Evolutionary conservation across 2,329 filamentous ascomycete species (phyloP).

Genomic region (Fusarium sp.): DNA sequence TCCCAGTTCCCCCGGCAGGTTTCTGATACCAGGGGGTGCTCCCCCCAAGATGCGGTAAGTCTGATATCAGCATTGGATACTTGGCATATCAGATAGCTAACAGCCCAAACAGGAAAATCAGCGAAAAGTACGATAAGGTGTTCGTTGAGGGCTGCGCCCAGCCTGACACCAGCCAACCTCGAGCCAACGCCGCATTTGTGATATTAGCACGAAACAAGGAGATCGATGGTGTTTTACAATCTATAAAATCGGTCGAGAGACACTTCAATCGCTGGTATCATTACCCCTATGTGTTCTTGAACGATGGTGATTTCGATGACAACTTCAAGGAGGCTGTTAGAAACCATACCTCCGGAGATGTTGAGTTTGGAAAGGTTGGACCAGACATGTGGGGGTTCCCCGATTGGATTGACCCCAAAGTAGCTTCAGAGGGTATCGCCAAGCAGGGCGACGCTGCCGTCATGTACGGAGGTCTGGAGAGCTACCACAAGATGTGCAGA

Average conservation of each 20-base stretch:
- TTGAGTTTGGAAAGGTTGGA: slow-evolving; percentile 95
- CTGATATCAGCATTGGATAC: neutral
- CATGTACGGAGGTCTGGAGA: slow-evolving; percentile 99
- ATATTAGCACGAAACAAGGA: slow-evolving; percentile 97
- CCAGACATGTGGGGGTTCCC: slow-evolving; percentile 95
- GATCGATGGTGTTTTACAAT: slow-evolving; percentile 93
- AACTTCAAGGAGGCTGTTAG: slow-evolving; percentile 87
- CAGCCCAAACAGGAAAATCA: slow-evolving; percentile 79
- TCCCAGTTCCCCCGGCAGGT: slow-evolving; percentile 81
- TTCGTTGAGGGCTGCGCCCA: slow-evolving; percentile 91
- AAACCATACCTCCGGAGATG: slow-evolving; percentile 87
- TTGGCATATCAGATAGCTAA: slow-evolving; percentile 26
- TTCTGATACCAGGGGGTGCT: slow-evolving; percentile 87
- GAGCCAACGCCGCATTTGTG: slow-evolving; percentile 95
- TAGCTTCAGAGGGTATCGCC: slow-evolving; percentile 93
- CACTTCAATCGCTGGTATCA: slow-evolving; percentile 99
- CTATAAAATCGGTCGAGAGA: slow-evolving; percentile 95
- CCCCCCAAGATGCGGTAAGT: slow-evolving; percentile 89
- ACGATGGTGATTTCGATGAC: slow-evolving; percentile 96
- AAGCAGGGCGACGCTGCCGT: slow-evolving; percentile 97
- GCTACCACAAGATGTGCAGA: slow-evolving; percentile 98
- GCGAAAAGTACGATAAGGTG: slow-evolving; percentile 95
- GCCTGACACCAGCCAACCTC: slow-evolving; percentile 78
- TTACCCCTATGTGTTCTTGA: slow-evolving; percentile 98
- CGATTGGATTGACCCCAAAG: slow-evolving; percentile 93